Conservation (phyloP, 192 early-diverging fungal species). For the Entomortierella lignicola region DNA sequence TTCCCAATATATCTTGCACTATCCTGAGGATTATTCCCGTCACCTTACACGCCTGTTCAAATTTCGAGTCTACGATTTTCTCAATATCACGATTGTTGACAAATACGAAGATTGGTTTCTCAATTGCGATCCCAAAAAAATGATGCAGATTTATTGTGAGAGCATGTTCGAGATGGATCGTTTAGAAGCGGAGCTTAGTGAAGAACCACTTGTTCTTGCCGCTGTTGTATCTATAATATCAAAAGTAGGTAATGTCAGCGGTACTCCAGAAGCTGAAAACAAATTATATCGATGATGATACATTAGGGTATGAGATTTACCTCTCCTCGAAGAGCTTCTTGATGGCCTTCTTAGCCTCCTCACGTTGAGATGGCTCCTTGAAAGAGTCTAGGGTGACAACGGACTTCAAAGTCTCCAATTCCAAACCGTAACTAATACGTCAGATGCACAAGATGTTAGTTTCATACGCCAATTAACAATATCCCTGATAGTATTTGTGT, state of each 20-base stretch:
- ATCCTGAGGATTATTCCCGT: no score
- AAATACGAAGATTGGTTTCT: background rate
- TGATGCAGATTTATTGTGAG: constrained; percentile 16
- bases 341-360: constrained; percentile 92
- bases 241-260: background rate
- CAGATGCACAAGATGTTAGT: constrained; percentile 11
- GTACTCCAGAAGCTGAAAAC: background rate
- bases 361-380: constrained; percentile 95
- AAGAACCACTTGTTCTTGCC: constrained; percentile 99
- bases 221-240: constrained; percentile 77
- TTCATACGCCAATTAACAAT: background rate
- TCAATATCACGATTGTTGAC: background rate
- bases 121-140: constrained; percentile 5
- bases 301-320: constrained; percentile 3
- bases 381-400: constrained; percentile 88
- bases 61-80: background rate
- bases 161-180: background rate
- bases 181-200: constrained; percentile 97
- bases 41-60: no score
- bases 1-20: no score
- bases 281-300: background rate
- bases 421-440: constrained; percentile 84
- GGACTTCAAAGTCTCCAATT: constrained; percentile 93
- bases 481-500: background rate
- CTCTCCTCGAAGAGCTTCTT: constrained; percentile 96